Percentiles rank a stretch among this genome's conserved stretches.
Conservation (phyloP, 352 stramenopile genomes). For the Pythium chondricola region DNA sequence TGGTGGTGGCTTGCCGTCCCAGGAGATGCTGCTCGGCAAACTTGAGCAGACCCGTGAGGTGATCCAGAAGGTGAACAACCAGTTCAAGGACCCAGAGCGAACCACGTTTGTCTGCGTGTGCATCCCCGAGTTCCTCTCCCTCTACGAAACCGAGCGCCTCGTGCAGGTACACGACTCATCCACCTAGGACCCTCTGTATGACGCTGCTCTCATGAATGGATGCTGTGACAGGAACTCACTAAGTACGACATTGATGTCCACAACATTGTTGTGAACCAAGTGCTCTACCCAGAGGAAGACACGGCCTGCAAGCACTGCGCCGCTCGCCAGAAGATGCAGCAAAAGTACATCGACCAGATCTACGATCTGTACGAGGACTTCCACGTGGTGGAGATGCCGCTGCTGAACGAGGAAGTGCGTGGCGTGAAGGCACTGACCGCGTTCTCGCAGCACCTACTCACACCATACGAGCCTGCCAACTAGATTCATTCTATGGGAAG, state of each 20-base stretch:
- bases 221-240: constrained; percentile 86
- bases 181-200: too few species aligned
- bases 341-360: constrained; percentile 99
- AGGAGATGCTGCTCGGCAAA: constrained; percentile 95
- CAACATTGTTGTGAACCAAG: constrained; percentile 99
- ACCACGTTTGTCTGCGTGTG: constrained; percentile 99
- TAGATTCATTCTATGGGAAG: constrained; percentile 30
- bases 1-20: constrained; percentile 65
- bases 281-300: constrained; percentile 88
- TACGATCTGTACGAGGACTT: constrained; percentile 99
- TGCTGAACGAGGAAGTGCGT: constrained; percentile 98
- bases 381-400: constrained; percentile 98
- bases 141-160: constrained; percentile 99
- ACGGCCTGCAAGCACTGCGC: constrained; percentile 91
- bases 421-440: constrained; percentile 90
- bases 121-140: constrained; percentile 99
- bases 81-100: constrained; percentile 97
- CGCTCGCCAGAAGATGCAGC: constrained; percentile 98
- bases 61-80: constrained; percentile 98
- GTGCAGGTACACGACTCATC: constrained; percentile 56
- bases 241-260: constrained; percentile 99
- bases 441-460: constrained; percentile 94
- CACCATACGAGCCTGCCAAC: constrained; percentile 85
- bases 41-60: constrained; percentile 94
- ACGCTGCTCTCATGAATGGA: background rate